Percentiles rank a stretch among this genome's conserved stretches.
Conservation (phyloP, 805 yeast species). For the Candida montana region DNA sequence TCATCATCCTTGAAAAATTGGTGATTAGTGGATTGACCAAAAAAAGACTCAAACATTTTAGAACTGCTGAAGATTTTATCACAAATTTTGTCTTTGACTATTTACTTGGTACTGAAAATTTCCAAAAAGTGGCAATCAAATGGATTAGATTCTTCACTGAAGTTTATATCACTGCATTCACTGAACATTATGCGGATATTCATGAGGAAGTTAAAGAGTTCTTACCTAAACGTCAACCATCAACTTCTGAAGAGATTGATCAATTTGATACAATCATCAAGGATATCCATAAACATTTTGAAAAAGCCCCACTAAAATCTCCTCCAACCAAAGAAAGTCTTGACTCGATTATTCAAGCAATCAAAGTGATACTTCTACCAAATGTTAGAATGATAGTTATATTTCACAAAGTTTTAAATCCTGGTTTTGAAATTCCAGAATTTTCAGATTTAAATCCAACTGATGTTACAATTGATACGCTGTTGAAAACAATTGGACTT, state of each 20-base stretch:
- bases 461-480: constrained; percentile 5
- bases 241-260: not conserved
- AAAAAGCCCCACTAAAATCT: too few relatives aligned
- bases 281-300: too few relatives aligned
- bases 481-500: constrained; percentile 11
- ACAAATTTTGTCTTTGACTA: constrained; percentile 1
- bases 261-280: too few relatives aligned
- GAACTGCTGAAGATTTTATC: not conserved
- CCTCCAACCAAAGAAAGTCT: too few relatives aligned
- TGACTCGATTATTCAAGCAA: not conserved
- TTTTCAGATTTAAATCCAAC: constrained; percentile 5
- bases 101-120: not conserved
- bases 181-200: not conserved
- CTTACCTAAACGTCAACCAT: too few relatives aligned
- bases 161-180: not conserved
- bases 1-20: not conserved
- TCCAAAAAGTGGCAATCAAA: not conserved
- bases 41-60: not conserved
- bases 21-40: not conserved
- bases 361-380: constrained; percentile 11
- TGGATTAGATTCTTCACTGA: constrained; percentile 3
- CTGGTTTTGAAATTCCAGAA: constrained; percentile 10
- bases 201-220: not conserved
- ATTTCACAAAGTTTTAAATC: constrained; percentile 17
- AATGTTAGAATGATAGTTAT: constrained; percentile 19